A percentile compares a stretch with the other conserved stretches of the same genome.
phyloP scores from a whole-genome alignment of 2,329 filamentous ascomycete species.

The Microsporum ferrugineum region DNA sequence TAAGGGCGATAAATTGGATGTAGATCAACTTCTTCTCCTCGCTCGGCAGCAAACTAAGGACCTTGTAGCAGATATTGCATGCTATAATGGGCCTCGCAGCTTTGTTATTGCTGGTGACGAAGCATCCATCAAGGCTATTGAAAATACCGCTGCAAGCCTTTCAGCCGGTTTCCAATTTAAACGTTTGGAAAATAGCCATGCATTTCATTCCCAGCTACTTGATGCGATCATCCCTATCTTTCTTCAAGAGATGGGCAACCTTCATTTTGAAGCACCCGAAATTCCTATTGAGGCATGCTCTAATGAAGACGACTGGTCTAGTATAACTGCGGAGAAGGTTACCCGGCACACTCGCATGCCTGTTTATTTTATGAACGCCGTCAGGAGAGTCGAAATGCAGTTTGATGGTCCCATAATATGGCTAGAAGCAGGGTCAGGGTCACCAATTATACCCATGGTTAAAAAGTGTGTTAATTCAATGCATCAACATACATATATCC shows the following conservation, averaged over 20 bases:
- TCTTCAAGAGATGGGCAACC: neutral
- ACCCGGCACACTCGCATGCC: conserved; percentile 33
- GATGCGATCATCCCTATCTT: neutral
- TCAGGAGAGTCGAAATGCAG: conserved; percentile 26
- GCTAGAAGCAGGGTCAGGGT: conserved; percentile 32
- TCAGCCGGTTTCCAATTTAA: neutral
- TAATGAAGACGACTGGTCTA: neutral
- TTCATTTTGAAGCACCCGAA: neutral
- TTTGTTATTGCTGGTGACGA: conserved; percentile 17
- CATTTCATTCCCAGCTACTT: neutral
- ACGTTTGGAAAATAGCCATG: neutral
- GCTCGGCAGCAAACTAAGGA: neutral
- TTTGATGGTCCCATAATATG: conserved; percentile 19
- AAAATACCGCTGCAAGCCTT: neutral
- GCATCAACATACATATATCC: conserved; percentile 1
- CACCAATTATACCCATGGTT: conserved; percentile 1
- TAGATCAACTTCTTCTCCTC: neutral
- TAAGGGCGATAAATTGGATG: neutral
- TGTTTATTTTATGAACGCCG: conserved; percentile 37
- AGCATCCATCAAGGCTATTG: conserved; percentile 11
- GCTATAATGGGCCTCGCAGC: conserved; percentile 11
- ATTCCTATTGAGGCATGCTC: conserved; percentile 3
- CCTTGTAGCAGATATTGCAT: neutral
- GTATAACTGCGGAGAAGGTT: conserved; percentile 11
- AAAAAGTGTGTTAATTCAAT: neutral